phyloP scores from a whole-genome alignment of 768 basidiomycete species.

The Lentinus brumalis region DNA sequence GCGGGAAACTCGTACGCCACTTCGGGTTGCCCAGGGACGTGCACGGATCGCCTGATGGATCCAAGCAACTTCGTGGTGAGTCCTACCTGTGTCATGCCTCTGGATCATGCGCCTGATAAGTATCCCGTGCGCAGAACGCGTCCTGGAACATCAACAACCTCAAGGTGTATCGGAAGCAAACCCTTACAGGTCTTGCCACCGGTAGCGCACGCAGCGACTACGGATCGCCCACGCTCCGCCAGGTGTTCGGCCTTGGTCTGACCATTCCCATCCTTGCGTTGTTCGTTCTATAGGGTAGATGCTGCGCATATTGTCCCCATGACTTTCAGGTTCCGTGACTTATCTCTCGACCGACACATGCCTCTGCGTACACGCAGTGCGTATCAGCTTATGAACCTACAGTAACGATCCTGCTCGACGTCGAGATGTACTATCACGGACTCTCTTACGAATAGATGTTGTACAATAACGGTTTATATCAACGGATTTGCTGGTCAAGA shows the following conservation, averaged over 20 bases:
- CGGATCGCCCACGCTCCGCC: neutral
- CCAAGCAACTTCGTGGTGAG: conserved; percentile 73
- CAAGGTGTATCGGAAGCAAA: conserved; percentile 70
- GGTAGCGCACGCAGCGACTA: conserved; percentile 12
- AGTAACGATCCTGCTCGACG: neutral
- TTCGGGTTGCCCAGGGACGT: conserved; percentile 75
- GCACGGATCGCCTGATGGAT: conserved; percentile 60
- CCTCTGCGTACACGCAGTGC: neutral
- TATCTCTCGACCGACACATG: neutral
- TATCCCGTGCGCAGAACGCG: conserved; percentile 55
- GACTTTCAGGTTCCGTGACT: conserved; percentile 1
- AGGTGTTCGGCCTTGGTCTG: conserved; percentile 9
- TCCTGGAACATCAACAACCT: conserved; percentile 80
- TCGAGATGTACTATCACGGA: neutral
- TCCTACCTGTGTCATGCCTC: conserved; percentile 7
- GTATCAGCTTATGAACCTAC: neutral
- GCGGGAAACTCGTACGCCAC: conserved; percentile 81
- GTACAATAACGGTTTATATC: neutral
- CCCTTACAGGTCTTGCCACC: conserved; percentile 39
- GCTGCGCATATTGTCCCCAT: neutral
- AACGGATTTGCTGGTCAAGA: neutral
- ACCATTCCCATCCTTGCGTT: conserved; percentile 5
- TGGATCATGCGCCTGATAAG: conserved; percentile 1
- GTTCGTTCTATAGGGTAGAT: conserved; percentile 2
- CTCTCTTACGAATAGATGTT: neutral